These are phyloP conservation scores for Triticum dicoccoides DNA, from an alignment of 176 grass and related monocot genomes.

Conservation along the genomic window DNA sequence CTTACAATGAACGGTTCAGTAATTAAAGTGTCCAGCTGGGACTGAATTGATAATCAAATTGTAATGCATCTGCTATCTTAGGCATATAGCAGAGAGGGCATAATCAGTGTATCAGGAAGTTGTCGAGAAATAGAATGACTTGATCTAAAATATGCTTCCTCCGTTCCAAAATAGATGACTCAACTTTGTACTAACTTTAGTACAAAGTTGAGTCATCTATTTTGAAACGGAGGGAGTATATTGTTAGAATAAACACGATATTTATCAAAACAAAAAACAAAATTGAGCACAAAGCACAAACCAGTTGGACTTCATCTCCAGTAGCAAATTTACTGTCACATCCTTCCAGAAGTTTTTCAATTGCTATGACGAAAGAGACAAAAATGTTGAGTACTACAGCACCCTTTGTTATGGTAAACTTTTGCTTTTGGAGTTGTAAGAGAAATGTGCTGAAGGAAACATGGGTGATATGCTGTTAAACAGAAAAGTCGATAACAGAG, in stretches of 20 bases:
- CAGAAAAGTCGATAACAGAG: neutral
- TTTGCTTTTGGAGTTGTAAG: neutral
- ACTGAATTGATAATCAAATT: conserved; percentile 7
- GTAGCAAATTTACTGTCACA: conserved; percentile 73
- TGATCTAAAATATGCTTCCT: neutral
- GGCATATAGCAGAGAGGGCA: neutral
- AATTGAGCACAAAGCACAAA: conserved; percentile 29
- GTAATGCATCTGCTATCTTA: neutral
- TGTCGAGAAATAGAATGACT: neutral
- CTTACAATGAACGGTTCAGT: neutral
- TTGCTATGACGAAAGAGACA: conserved; percentile 30
- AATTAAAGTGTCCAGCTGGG: neutral
- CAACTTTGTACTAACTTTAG: too few species aligned
- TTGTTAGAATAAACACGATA: neutral
- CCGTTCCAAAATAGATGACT: too few species aligned
- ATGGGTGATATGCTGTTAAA: neutral
- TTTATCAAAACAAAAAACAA: conserved; percentile 1
- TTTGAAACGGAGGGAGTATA: neutral
- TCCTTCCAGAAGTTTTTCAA: conserved; percentile 74
- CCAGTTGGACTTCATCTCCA: conserved; percentile 79
- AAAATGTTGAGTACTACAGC: neutral
- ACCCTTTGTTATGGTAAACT: neutral
- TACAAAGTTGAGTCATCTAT: too few species aligned
- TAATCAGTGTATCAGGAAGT: neutral
- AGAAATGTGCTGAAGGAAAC: neutral